Base-by-base conservation (phyloP, 2,329 filamentous ascomycete genomes). In the Epichloe uncinata region DNA sequence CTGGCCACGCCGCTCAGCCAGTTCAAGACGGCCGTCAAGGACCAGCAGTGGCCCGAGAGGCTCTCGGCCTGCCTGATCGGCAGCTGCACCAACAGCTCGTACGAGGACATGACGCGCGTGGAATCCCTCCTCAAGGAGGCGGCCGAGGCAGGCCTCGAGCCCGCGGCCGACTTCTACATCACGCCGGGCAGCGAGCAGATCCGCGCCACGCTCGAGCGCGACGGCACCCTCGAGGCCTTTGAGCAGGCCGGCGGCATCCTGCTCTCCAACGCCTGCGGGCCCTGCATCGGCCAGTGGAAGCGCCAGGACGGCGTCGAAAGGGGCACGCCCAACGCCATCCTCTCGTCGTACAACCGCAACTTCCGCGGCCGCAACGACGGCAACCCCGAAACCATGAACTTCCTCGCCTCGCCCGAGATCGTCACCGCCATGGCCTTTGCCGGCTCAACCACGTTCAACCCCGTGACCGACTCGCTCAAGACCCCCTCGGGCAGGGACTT, bases 21-120 rank as follows among this genome's bases (percentile, higher is more conserved):
- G 62, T 98, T 98, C 73, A 88, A 89, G 63, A 78, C 87, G 52
- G 82, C 85, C 2, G 87, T 96, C 20, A 77, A 85, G 67, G 77
- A 84, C 59, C 88, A 96, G 67, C 73, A 85, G 47, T 98, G 93
- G 93, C 93, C 93, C 2, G 79, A 87, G 63, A 88, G 84, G 55
- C 84, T 98, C 54, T 93, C 89, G 12, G 91, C 93, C 26, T 90
- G 90, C 47, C 77, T 98, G 49, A 98, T 98, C 63, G 93, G 93
- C 53, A 95, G 89, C 71, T 98, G 93, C 75, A 98, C 93, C 47
- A 98, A 98, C 77, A 95, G 87, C 66, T 97, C 93, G 2, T 98
- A 97, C 67, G 85, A 96, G 69, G 93, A 98, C 65, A 98, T 98
- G 93, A 94, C 90, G 36, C 84, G 91, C 54, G 87, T 90, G 13